Evolutionary conservation across 495 filamentous ascomycete species (phyloP).

Genomic region (Talaromyces ruber): DNA sequence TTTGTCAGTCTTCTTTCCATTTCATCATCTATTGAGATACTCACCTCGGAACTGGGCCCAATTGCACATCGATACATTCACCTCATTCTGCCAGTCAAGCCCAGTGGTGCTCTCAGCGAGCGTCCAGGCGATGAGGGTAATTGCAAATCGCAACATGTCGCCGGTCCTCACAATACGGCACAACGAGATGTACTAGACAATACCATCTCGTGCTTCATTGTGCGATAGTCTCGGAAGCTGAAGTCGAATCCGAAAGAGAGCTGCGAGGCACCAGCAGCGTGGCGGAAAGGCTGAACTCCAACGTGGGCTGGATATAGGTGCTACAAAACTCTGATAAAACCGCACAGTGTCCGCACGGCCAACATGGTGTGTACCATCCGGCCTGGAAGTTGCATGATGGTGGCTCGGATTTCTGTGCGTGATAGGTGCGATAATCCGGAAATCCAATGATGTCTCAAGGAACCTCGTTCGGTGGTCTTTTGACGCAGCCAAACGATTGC

Average conservation of each 20-base stretch:
- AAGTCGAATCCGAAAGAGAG: neutral
- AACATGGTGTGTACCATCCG: neutral
- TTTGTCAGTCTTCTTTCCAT: conserved; percentile 1
- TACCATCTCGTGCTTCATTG: neutral
- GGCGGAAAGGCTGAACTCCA: neutral
- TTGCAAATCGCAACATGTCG: neutral
- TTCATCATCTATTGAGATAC: neutral
- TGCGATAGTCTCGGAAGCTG: neutral
- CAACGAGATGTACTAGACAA: neutral
- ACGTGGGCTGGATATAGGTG: neutral
- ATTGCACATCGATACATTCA: conserved; percentile 48
- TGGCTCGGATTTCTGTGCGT: neutral
- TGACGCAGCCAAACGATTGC: neutral
- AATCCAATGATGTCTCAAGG: neutral
- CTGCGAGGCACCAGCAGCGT: neutral
- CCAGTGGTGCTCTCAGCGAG: neutral
- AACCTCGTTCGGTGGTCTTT: neutral
- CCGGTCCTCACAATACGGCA: neutral
- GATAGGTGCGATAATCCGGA: neutral
- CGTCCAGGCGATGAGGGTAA: neutral
- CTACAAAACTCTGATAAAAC: neutral
- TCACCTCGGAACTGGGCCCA: conserved; percentile 47
- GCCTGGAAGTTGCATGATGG: neutral
- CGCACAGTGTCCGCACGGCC: neutral
- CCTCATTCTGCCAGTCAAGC: conserved; percentile 5